Evolutionary conservation across 2,329 filamentous ascomycete genomes (phyloP).

Genomic region (Chaetomium olivaceum): DNA sequence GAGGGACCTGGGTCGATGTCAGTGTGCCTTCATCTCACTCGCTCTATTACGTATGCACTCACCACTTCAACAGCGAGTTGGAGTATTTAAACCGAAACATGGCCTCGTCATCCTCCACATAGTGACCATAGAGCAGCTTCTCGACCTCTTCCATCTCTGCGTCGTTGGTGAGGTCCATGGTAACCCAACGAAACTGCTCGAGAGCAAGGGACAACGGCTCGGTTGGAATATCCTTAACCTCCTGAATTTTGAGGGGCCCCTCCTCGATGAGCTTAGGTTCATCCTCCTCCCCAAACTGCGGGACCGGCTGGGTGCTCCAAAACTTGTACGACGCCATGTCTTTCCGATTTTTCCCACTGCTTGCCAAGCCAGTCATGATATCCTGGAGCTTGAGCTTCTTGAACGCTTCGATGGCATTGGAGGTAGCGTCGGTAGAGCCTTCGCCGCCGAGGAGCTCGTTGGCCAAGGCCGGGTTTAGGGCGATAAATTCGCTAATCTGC

Average conservation of each 20-base stretch:
- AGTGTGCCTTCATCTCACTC: neutral
- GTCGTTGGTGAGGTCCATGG: constrained; percentile 79
- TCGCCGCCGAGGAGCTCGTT: constrained; percentile 50
- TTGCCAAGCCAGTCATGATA: constrained; percentile 72
- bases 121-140: constrained; percentile 87
- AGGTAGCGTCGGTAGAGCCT: constrained; percentile 35
- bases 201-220: constrained; percentile 69
- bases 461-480: constrained; percentile 71
- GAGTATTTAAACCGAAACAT: constrained; percentile 99
- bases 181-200: constrained; percentile 90
- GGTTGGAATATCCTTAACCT: constrained; percentile 75
- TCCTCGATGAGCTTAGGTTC: constrained; percentile 61
- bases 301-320: constrained; percentile 96
- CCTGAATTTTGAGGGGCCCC: constrained; percentile 80
- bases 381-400: constrained; percentile 68
- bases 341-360: constrained; percentile 84
- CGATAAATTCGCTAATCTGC: constrained; percentile 66
- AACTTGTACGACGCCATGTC: constrained; percentile 98
- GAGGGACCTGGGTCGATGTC: constrained; percentile 65
- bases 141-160: constrained; percentile 85
- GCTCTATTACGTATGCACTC: constrained; percentile 35
- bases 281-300: constrained; percentile 70
- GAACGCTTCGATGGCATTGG: constrained; percentile 53
- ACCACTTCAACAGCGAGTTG: constrained; percentile 85
- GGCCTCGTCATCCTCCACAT: constrained; percentile 94